Conservation (phyloP, 192 early-diverging fungal genomes). For the Coemansia nantahalensis region DNA sequence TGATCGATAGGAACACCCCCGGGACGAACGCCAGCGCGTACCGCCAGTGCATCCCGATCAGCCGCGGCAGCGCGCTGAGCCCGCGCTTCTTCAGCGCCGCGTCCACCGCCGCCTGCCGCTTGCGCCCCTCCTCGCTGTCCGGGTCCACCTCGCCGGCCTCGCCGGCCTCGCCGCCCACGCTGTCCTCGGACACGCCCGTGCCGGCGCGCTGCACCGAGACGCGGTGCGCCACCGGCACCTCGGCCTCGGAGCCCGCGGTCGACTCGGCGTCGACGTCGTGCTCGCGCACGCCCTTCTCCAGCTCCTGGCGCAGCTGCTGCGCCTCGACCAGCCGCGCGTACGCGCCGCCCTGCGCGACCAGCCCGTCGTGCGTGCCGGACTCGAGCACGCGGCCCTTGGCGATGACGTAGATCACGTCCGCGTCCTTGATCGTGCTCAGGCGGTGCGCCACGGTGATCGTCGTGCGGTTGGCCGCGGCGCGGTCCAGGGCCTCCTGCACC, state of each 20-base stretch:
- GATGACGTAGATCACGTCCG: constrained; percentile 85
- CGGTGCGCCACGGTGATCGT: constrained; percentile 92
- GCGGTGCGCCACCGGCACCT: not conserved
- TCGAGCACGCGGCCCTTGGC: constrained; percentile 68
- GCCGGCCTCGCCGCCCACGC: not conserved
- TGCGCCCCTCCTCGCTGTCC: not conserved
- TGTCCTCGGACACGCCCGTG: not conserved
- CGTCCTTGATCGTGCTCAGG: constrained; percentile 82
- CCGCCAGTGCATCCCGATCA: constrained; percentile 46
- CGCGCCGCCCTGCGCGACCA: constrained; percentile 53
- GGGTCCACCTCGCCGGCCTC: not conserved
- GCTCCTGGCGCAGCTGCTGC: constrained; percentile 55
- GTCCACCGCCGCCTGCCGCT: constrained; percentile 1
- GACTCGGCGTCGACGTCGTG: not conserved
- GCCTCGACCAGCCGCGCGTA: constrained; percentile 57
- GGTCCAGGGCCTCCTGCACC: constrained; percentile 82
- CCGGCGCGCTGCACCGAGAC: constrained; percentile 10
- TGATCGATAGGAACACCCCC: constrained; percentile 59
- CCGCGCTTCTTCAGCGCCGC: not conserved
- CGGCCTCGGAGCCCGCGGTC: not conserved
- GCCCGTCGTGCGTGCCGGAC: constrained; percentile 74
- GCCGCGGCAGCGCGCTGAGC: constrained; percentile 18
- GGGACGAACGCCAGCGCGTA: constrained; percentile 49
- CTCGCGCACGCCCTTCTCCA: constrained; percentile 25
- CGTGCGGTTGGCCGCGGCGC: constrained; percentile 70